A percentile compares a stretch with the other conserved stretches of the same genome.
Evolutionary conservation across 2,329 filamentous ascomycete species (phyloP).

Genomic region (Neonectria neomacrospora): DNA sequence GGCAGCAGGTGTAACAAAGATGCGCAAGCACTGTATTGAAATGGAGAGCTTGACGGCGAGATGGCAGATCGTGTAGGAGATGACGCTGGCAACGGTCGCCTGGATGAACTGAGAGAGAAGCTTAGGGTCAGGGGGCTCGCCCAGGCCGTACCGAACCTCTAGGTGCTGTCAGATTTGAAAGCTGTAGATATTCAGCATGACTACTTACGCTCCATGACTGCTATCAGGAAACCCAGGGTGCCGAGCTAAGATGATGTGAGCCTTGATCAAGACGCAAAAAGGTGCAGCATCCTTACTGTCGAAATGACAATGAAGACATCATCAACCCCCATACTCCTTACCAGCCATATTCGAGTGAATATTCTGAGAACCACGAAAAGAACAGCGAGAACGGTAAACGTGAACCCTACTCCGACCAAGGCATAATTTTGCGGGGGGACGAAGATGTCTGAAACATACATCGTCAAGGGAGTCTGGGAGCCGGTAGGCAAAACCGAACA

Average conservation of each 20-base stretch:
- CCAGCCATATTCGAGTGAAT: conserved; percentile 11
- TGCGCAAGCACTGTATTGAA: conserved; percentile 43
- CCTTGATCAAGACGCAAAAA: background rate
- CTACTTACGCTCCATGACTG: conserved; percentile 34
- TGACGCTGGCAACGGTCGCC: conserved; percentile 39
- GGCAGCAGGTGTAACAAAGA: conserved; percentile 38
- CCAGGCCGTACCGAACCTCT: conserved; percentile 43
- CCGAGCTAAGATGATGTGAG: conserved; percentile 27
- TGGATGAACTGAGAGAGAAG: conserved; percentile 34
- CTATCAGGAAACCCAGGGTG: conserved; percentile 33
- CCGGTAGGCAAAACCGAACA: background rate
- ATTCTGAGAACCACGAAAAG: conserved; percentile 8
- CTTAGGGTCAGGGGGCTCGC: conserved; percentile 27
- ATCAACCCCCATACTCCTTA: conserved; percentile 10
- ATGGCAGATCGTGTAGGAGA: conserved; percentile 42
- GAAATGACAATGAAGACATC: conserved; percentile 11
- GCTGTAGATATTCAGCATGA: background rate
- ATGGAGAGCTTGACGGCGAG: conserved; percentile 45
- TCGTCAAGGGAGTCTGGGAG: background rate
- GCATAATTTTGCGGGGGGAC: conserved; percentile 9
- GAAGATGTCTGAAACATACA: conserved; percentile 12
- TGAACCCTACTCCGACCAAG: conserved; percentile 9
- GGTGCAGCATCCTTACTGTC: background rate
- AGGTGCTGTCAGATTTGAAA: background rate
- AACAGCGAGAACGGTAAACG: conserved; percentile 4